A percentile compares a stretch with the other conserved stretches of the same genome.
Conservation (phyloP, 139 green algal species). For the Tetraselmis striata region DNA sequence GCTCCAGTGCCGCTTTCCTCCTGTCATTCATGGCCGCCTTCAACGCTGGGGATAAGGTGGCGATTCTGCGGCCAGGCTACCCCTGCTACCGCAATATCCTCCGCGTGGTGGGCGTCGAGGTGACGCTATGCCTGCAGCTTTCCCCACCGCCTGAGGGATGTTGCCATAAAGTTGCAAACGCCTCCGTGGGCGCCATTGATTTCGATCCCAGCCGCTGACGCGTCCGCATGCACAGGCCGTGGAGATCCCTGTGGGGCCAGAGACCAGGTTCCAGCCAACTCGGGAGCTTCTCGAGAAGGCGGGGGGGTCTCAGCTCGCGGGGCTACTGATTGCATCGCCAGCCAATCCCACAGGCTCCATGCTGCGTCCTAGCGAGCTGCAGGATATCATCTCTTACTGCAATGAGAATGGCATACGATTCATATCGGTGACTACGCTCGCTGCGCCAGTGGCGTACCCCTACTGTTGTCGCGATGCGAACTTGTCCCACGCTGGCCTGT, state of each 20-base stretch:
- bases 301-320: not conserved
- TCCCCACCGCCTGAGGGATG: no score
- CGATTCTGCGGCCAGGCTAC: slow-evolving; percentile 12
- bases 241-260: slow-evolving; percentile 6
- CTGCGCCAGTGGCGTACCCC: no score
- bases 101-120: slow-evolving; percentile 8
- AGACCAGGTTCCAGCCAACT: slow-evolving; percentile 10
- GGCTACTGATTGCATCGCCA: slow-evolving; percentile 17
- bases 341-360: slow-evolving; percentile 19
- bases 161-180: no score
- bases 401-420: not conserved
- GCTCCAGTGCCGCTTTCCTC: slow-evolving; percentile 15
- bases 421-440: slow-evolving; percentile 7
- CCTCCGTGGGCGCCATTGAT: no score
- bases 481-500: no score
- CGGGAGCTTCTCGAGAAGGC: slow-evolving; percentile 8
- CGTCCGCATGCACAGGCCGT: not conserved
- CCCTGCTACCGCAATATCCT: slow-evolving; percentile 30
- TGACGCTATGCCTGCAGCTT: no score
- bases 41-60: slow-evolving; percentile 16
- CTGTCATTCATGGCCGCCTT: slow-evolving; percentile 18
- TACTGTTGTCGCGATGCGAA: no score
- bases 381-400: slow-evolving; percentile 8
- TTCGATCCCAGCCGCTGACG: no score
- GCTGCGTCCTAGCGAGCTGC: slow-evolving; percentile 8